phyloP scores from a whole-genome alignment of 139 green algal genomes.

The Micromonas commoda region DNA sequence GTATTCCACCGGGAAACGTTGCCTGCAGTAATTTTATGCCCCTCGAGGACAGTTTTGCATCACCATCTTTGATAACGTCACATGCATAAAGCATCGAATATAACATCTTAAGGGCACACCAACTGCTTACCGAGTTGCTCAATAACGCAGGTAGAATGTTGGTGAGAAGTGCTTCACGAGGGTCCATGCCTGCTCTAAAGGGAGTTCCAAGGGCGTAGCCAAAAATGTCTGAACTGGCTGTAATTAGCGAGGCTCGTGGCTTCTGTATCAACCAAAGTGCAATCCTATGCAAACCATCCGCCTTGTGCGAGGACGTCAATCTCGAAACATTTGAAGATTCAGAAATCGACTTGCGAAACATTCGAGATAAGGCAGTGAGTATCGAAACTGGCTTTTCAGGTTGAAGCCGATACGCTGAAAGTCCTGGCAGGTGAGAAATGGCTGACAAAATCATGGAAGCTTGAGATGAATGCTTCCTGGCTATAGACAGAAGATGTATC shows the following conservation, averaged over 20 bases:
- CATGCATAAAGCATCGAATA: background rate
- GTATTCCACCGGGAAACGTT: background rate
- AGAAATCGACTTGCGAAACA: background rate
- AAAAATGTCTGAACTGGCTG: too few relatives aligned
- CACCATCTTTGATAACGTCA: background rate
- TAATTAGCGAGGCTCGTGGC: too few relatives aligned
- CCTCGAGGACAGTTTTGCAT: background rate
- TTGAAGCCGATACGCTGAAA: background rate
- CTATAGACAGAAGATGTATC: background rate
- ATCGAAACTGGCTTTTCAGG: background rate
- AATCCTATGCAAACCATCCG: too few relatives aligned
- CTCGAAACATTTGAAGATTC: too few relatives aligned
- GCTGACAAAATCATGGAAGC: background rate
- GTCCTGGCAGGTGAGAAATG: background rate
- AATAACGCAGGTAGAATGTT: too few relatives aligned
- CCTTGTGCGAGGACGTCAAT: too few relatives aligned
- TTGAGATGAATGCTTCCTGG: background rate
- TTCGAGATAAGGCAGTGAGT: background rate
- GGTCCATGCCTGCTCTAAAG: too few relatives aligned
- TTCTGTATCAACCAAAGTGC: too few relatives aligned
- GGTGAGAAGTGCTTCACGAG: too few relatives aligned
- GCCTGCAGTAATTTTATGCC: background rate
- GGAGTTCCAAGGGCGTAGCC: too few relatives aligned
- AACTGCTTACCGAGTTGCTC: too few relatives aligned
- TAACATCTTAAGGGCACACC: background rate